Evolutionary conservation across 805 yeast species (phyloP).

Genomic region (Nakazawaea holstii): DNA sequence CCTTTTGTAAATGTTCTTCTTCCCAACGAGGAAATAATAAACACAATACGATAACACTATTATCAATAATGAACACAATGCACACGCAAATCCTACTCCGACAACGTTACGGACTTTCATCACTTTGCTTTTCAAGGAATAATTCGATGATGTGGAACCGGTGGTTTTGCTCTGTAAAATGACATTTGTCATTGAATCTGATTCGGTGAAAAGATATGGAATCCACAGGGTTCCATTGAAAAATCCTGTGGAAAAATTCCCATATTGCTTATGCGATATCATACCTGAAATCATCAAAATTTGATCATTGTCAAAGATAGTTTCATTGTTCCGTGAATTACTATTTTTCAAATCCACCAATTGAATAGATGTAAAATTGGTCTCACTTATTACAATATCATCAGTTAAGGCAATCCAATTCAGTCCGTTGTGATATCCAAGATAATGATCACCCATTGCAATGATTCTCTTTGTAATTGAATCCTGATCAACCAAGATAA

Average conservation of each 20-base stretch:
- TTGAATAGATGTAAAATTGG: conserved; percentile 40
- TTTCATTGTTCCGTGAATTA: conserved; percentile 22
- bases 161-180: conserved; percentile 29
- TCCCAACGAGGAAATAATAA: conserved; percentile 28
- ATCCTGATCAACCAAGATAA: conserved; percentile 39
- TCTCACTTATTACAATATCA: conserved; percentile 22
- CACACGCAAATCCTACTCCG: conserved; percentile 61
- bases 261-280: conserved; percentile 43
- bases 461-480: conserved; percentile 36
- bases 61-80: conserved; percentile 45
- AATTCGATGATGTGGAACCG: background rate
- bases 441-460: conserved; percentile 32
- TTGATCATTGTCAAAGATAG: conserved; percentile 35
- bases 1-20: conserved; percentile 33
- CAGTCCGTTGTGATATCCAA: conserved; percentile 40
- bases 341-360: conserved; percentile 26
- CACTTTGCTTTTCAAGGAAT: conserved; percentile 13
- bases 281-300: conserved; percentile 56
- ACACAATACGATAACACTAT: conserved; percentile 34
- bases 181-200: conserved; percentile 18
- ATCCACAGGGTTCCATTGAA: conserved; percentile 65
- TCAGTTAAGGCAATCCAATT: conserved; percentile 41
- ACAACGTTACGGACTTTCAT: conserved; percentile 60
- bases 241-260: conserved; percentile 54
- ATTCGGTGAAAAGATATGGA: conserved; percentile 51